A percentile compares a stretch with the other conserved stretches of the same genome.
Conservation (phyloP, 495 filamentous ascomycete species). For the Podospora conica region DNA sequence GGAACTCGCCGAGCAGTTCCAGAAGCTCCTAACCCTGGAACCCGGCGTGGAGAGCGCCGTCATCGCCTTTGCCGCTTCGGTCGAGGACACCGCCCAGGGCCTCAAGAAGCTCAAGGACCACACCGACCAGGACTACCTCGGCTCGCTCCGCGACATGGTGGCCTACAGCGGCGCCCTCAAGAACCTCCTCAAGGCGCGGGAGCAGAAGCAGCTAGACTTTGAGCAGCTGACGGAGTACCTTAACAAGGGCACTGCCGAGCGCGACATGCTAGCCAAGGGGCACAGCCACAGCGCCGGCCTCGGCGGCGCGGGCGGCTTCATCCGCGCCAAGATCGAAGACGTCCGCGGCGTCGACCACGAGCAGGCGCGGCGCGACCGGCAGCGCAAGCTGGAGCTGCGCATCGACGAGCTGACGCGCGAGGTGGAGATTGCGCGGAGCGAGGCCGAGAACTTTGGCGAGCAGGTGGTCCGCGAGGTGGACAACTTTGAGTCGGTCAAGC, state of each 20-base stretch:
- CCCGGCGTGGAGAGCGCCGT: constrained; percentile 76
- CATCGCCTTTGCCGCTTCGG: constrained; percentile 75
- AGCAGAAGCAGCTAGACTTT: constrained; percentile 97
- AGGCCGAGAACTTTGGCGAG: constrained; percentile 84
- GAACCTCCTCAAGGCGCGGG: constrained; percentile 80
- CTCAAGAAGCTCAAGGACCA: constrained; percentile 75
- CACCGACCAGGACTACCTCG: constrained; percentile 93
- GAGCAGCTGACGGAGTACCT: constrained; percentile 95
- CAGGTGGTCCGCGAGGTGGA: constrained; percentile 86
- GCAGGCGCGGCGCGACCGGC: constrained; percentile 74
- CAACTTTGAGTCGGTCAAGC: constrained; percentile 95
- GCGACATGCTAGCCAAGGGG: constrained; percentile 72
- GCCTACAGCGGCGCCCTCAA: constrained; percentile 82
- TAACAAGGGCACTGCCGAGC: constrained; percentile 79
- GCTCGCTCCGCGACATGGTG: constrained; percentile 86
- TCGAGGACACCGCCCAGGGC: constrained; percentile 73
- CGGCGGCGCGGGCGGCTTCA: constrained; percentile 73
- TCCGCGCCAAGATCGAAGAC: constrained; percentile 92
- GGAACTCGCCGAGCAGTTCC: constrained; percentile 87
- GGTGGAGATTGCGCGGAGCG: constrained; percentile 77
- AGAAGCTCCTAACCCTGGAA: constrained; percentile 84
- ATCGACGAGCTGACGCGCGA: constrained; percentile 86
- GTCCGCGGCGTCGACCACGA: constrained; percentile 96
- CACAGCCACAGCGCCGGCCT: constrained; percentile 55
- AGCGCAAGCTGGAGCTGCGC: constrained; percentile 81